phyloP scores from a whole-genome alignment of 2,329 filamentous ascomycete species.

The Dichotomopilus funicola region DNA sequence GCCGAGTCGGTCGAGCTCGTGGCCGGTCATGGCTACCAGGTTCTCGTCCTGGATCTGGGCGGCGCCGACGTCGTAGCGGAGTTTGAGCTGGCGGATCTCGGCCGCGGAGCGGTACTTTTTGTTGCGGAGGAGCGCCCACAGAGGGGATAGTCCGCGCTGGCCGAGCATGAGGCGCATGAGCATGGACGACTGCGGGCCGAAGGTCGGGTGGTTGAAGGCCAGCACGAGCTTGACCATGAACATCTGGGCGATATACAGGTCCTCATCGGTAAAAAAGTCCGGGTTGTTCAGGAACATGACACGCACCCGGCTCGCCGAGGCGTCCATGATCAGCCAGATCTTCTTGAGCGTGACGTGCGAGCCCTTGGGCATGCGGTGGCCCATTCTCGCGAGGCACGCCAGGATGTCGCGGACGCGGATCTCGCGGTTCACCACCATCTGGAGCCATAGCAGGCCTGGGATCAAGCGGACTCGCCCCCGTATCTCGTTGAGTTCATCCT shows the following conservation, averaged over 20 bases:
- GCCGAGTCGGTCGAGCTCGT: constrained; percentile 49
- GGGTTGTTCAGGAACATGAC: constrained; percentile 46
- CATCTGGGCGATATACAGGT: constrained; percentile 55
- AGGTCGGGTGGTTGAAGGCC: constrained; percentile 58
- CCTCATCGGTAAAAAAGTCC: constrained; percentile 49
- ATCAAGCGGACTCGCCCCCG: constrained; percentile 40
- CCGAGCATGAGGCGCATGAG: constrained; percentile 54
- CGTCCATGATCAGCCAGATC: constrained; percentile 68
- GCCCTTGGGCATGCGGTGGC: constrained; percentile 47
- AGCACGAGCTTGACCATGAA: constrained; percentile 69
- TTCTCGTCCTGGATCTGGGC: constrained; percentile 19
- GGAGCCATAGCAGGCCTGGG: constrained; percentile 60
- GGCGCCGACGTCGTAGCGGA: constrained; percentile 49
- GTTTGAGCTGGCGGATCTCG: constrained; percentile 51
- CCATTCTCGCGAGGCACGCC: constrained; percentile 50
- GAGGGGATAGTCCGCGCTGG: constrained; percentile 47
- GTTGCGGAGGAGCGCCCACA: constrained; percentile 55
- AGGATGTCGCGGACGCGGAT: constrained; percentile 55
- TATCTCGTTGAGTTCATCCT: constrained; percentile 6
- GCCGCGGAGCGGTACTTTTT: constrained; percentile 41
- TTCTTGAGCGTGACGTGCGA: constrained; percentile 50
- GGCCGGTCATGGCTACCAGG: constrained; percentile 38
- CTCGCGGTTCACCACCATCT: constrained; percentile 57
- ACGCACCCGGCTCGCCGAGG: constrained; percentile 51
- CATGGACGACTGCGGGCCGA: constrained; percentile 43